Percentiles rank a stretch among this genome's conserved stretches.
These are phyloP conservation scores for Dictyostelium firmibasis DNA, from an alignment of 78 protist species.

Conservation along the genomic window DNA sequence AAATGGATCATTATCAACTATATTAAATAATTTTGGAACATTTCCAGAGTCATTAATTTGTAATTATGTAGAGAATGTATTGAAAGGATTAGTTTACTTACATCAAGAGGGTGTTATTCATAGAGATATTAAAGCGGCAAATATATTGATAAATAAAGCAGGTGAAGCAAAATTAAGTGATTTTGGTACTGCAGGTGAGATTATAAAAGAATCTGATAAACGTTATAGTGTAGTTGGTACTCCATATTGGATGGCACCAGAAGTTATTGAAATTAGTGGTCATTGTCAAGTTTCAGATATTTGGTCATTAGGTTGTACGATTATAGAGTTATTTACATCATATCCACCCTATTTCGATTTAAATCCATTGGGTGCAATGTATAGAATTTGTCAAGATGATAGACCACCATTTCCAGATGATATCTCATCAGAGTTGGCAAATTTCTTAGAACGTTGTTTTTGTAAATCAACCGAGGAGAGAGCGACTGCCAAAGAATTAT, in stretches of 20 bases:
- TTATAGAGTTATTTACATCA: slow-evolving; percentile 96
- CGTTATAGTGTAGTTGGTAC: slow-evolving; percentile 64
- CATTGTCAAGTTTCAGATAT: slow-evolving; percentile 92
- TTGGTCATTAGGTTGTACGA: slow-evolving; percentile 98
- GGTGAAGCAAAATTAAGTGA: slow-evolving; percentile 92
- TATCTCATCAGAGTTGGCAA: slow-evolving; percentile 49
- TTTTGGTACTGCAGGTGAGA: slow-evolving; percentile 94
- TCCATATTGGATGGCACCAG: slow-evolving; percentile 96
- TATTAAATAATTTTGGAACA: slow-evolving; percentile 89
- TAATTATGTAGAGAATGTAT: slow-evolving; percentile 88
- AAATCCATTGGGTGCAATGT: slow-evolving; percentile 95
- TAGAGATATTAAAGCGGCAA: slow-evolving; percentile 92
- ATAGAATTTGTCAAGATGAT: slow-evolving; percentile 96
- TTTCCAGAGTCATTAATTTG: slow-evolving; percentile 92
- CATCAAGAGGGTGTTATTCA: slow-evolving; percentile 91
- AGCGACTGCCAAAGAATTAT: slow-evolving; percentile 51
- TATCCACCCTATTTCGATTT: slow-evolving; percentile 96
- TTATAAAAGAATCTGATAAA: slow-evolving; percentile 55
- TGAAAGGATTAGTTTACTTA: slow-evolving; percentile 89
- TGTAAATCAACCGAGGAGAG: slow-evolving; percentile 31
- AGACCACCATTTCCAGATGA: slow-evolving; percentile 95
- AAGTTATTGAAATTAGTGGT: slow-evolving; percentile 92
- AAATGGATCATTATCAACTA: slow-evolving; percentile 92
- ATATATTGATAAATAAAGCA: slow-evolving; percentile 84
- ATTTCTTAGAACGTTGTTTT: slow-evolving; percentile 53